These are phyloP conservation scores for Vanderwaltozyma polyspora DNA, from an alignment of 805 yeast species.

Conservation along the genomic window DNA sequence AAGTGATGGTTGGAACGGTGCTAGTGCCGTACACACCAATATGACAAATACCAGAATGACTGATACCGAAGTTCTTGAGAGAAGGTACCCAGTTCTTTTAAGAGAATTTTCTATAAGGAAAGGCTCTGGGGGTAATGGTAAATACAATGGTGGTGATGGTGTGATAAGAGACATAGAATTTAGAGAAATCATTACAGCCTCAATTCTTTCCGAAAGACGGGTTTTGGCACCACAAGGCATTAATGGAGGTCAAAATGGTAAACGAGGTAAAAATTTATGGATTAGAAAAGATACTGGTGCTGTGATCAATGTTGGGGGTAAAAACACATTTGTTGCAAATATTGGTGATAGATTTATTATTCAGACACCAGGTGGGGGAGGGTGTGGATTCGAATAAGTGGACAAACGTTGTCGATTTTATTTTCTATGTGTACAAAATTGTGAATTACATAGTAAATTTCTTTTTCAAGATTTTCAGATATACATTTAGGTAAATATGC, in stretches of 20 bases:
- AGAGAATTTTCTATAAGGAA: conserved; percentile 58
- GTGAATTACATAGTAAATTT: not conserved
- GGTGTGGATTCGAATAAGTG: too few species aligned
- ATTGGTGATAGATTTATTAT: conserved; percentile 60
- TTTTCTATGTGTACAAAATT: too few species aligned
- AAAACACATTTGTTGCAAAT: conserved; percentile 44
- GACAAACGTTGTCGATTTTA: too few species aligned
- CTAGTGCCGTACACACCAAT: conserved; percentile 83
- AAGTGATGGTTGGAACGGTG: conserved; percentile 76
- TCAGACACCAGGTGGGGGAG: conserved; percentile 82
- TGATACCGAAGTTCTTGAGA: conserved; percentile 80
- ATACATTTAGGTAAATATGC: not conserved
- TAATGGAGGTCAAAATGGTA: conserved; percentile 69
- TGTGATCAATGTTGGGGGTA: conserved; percentile 53
- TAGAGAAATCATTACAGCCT: conserved; percentile 56
- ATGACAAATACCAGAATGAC: conserved; percentile 92
- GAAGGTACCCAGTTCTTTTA: conserved; percentile 73
- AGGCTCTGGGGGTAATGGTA: conserved; percentile 75
- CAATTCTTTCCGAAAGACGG: conserved; percentile 79
- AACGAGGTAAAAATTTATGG: conserved; percentile 58
- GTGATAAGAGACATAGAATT: conserved; percentile 79
- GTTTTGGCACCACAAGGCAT: conserved; percentile 79
- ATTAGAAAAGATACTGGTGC: conserved; percentile 27
- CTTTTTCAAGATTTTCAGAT: not conserved
- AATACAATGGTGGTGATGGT: conserved; percentile 72